Percentiles rank a stretch among this genome's conserved stretches.
These are phyloP conservation scores for Aspergillus hancockii DNA, from an alignment of 495 filamentous ascomycete genomes.

Conservation along the genomic window DNA sequence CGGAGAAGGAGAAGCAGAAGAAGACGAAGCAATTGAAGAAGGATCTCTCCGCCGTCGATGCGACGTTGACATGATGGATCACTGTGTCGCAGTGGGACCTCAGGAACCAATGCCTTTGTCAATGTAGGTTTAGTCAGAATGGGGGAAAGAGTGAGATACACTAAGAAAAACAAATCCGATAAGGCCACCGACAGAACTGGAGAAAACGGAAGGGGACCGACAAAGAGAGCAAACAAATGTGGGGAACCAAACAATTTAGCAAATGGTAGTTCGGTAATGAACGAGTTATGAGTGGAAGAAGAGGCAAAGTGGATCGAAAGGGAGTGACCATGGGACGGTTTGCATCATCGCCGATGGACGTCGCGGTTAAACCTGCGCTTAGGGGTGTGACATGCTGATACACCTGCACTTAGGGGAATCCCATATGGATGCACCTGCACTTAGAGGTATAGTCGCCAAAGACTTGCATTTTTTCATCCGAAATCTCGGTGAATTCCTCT, in stretches of 20 bases:
- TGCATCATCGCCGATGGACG: neutral
- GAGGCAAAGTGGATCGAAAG: neutral
- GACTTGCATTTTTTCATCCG: constrained; percentile 10
- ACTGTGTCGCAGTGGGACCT: neutral
- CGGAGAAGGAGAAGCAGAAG: neutral
- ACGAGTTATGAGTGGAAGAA: neutral
- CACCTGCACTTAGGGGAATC: constrained; percentile 3
- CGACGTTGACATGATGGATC: constrained; percentile 13
- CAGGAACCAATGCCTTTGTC: neutral
- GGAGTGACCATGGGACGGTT: constrained; percentile 4
- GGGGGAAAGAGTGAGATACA: neutral
- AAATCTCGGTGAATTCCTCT: constrained; percentile 12
- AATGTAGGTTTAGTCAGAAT: neutral
- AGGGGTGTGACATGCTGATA: constrained; percentile 22
- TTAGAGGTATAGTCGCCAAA: constrained; percentile 58
- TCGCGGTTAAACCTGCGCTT: constrained; percentile 41
- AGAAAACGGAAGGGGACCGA: neutral
- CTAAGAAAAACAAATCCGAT: neutral
- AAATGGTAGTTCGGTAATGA: constrained; percentile 1
- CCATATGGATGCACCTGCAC: constrained; percentile 53
- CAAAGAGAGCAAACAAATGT: neutral
- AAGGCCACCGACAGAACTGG: neutral
- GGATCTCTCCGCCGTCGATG: constrained; percentile 1
- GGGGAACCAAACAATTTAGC: neutral
- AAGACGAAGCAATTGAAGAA: neutral